phyloP scores from a whole-genome alignment of 768 basidiomycete genomes.

The Chiua virens region DNA sequence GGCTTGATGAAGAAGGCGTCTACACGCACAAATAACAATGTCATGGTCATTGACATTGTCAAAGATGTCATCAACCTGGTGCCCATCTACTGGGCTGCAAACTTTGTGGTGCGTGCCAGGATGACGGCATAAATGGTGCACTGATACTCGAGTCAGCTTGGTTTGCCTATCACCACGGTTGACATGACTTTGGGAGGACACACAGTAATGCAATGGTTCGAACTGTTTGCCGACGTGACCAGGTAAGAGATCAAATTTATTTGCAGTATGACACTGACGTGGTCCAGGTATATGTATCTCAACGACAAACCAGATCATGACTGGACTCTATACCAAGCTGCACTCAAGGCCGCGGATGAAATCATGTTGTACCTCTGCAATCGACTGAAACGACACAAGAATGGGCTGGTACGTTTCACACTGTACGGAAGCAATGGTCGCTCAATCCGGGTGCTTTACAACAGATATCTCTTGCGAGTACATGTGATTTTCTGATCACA shows the following conservation, averaged over 20 bases:
- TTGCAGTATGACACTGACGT: not conserved
- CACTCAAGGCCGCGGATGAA: conserved; percentile 24
- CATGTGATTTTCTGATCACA: conserved; percentile 19
- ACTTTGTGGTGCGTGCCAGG: conserved; percentile 48
- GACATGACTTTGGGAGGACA: conserved; percentile 39
- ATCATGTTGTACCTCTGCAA: conserved; percentile 25
- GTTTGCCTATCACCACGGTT: conserved; percentile 37
- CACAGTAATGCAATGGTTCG: conserved; percentile 42
- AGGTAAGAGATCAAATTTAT: conserved; percentile 21
- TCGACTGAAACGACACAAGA: conserved; percentile 18
- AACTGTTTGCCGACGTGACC: conserved; percentile 49
- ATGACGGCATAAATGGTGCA: not conserved
- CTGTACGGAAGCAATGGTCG: not conserved
- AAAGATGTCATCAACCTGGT: conserved; percentile 64
- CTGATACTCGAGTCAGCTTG: conserved; percentile 5
- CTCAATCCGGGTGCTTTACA: not conserved
- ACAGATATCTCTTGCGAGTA: conserved; percentile 20
- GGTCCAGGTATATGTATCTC: conserved; percentile 37
- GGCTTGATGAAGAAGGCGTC: conserved; percentile 15
- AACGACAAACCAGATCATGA: conserved; percentile 33
- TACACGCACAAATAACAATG: not conserved
- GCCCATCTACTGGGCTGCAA: conserved; percentile 61
- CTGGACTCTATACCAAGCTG: conserved; percentile 32
- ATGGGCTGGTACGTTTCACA: conserved; percentile 19
- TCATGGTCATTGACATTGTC: conserved; percentile 55